phyloP scores from a whole-genome alignment of 2,329 filamentous ascomycete genomes.

The Fonsecaea nubica region DNA sequence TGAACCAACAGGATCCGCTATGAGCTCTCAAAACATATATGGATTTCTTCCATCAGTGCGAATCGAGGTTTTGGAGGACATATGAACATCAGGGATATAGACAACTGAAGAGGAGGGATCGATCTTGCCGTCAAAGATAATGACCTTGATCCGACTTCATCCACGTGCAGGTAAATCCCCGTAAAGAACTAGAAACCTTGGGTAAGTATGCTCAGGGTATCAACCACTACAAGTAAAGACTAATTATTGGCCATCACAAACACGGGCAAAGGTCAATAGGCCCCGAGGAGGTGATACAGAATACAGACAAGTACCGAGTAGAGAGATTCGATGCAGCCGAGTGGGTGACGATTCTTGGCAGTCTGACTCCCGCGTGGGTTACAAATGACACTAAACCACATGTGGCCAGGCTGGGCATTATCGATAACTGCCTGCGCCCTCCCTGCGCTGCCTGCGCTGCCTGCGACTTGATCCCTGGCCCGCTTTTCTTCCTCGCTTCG shows the following conservation, averaged over 20 bases:
- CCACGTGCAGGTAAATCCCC: background rate
- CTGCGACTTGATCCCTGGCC: background rate
- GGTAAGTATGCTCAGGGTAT: background rate
- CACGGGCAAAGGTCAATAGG: background rate
- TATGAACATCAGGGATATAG: background rate
- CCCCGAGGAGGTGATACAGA: background rate
- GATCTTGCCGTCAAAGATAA: background rate
- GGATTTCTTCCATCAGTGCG: background rate
- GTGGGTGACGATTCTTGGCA: background rate
- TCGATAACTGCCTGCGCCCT: background rate
- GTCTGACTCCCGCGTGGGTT: background rate
- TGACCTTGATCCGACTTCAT: background rate
- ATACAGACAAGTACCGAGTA: background rate
- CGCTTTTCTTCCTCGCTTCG: conserved; percentile 4
- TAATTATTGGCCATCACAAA: background rate
- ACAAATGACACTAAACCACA: background rate
- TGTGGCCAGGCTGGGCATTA: background rate
- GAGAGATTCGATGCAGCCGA: background rate
- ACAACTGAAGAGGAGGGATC: background rate
- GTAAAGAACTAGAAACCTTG: background rate
- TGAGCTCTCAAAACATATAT: background rate
- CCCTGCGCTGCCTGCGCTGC: too few relatives aligned
- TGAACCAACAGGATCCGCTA: background rate
- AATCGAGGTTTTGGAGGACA: background rate
- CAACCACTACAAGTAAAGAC: background rate